Conservation (phyloP, 129 eudicot genomes). For the Heracleum sosnowskyi region DNA sequence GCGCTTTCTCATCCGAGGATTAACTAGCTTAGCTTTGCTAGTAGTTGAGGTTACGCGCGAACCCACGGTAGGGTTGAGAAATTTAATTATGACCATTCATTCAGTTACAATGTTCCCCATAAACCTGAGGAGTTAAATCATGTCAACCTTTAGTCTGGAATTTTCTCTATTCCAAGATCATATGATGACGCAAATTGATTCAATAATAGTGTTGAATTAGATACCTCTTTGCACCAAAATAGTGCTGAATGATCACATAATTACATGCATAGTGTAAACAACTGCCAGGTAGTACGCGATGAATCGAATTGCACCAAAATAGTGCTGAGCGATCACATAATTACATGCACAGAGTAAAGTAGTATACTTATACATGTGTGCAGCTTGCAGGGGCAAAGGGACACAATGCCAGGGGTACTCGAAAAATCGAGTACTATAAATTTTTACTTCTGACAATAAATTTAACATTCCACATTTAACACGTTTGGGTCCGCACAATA, state of each 20-base stretch:
- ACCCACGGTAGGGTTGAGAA: constrained; percentile 27
- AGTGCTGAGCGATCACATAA: not conserved
- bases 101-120: not conserved
- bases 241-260: not conserved
- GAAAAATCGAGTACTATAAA: too few relatives aligned
- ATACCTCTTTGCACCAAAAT: constrained; percentile 1
- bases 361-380: not conserved
- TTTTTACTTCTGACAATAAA: too few relatives aligned
- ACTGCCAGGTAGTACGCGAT: too few relatives aligned
- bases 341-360: not conserved
- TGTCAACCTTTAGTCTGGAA: not conserved
- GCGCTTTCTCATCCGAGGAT: constrained; percentile 31
- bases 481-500: too few relatives aligned
- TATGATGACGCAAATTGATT: constrained; percentile 1
- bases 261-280: not conserved
- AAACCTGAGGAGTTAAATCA: not conserved
- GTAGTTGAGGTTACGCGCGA: constrained; percentile 1
- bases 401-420: not conserved
- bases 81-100: not conserved
- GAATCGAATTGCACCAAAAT: not conserved
- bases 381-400: not conserved
- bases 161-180: not conserved
- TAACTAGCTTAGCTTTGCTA: constrained; percentile 5
- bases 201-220: not conserved
- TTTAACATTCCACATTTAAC: too few relatives aligned